Percentiles rank a stretch among this genome's conserved stretches.
These are phyloP conservation scores for Malassezia sympodialis DNA, from an alignment of 1,284 basidiomycete genomes.

Conservation along the genomic window DNA sequence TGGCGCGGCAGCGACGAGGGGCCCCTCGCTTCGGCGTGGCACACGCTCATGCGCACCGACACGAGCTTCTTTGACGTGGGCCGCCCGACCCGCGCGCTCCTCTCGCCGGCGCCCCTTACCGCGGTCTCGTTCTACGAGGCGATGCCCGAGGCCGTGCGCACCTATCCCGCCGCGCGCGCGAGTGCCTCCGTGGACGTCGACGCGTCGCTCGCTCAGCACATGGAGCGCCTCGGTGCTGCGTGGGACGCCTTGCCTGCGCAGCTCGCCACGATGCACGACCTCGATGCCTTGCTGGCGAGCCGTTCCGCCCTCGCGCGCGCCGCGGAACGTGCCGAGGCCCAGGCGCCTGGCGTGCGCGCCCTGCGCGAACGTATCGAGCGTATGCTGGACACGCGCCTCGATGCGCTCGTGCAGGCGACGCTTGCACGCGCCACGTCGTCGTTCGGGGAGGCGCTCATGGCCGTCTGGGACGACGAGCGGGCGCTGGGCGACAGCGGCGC, in stretches of 20 bases:
- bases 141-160: background rate
- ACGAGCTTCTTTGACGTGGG: constrained; percentile 5
- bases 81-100: background rate
- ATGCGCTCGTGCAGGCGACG: constrained; percentile 1
- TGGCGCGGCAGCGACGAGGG: background rate
- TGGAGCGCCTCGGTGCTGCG: background rate
- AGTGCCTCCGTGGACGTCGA: background rate
- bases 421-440: background rate
- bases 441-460: constrained; percentile 2
- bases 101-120: background rate
- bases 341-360: background rate
- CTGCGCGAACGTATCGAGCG: background rate
- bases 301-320: background rate
- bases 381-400: constrained; percentile 5
- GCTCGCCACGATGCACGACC: background rate
- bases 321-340: background rate
- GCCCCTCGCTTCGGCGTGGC: background rate
- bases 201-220: background rate
- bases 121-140: background rate
- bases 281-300: constrained; percentile 4
- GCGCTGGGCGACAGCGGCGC: background rate
- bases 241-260: background rate
- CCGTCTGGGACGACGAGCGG: background rate
- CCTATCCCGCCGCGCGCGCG: background rate
- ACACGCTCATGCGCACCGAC: background rate